A percentile compares a stretch with the other conserved stretches of the same genome.
phyloP scores from a whole-genome alignment of 805 yeast genomes.

The Lipomyces japonicus region DNA sequence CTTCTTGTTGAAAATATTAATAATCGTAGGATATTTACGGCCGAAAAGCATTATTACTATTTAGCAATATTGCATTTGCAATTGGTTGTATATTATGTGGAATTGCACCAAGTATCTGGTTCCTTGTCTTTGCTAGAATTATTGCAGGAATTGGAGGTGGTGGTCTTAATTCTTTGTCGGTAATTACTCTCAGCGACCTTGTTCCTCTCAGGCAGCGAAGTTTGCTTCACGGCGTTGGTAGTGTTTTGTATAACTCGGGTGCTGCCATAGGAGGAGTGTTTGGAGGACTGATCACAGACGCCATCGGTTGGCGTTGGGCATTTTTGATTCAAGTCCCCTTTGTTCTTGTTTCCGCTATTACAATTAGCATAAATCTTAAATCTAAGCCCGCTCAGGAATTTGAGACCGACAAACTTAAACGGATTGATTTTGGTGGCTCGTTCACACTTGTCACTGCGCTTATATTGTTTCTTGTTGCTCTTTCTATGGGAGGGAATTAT shows the following conservation, averaged over 20 bases:
- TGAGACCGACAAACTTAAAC: conserved; percentile 46
- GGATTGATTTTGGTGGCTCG: conserved; percentile 69
- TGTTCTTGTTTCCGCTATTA: conserved; percentile 38
- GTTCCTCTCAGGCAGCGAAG: conserved; percentile 75
- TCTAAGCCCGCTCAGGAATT: conserved; percentile 35
- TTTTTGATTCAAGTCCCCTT: conserved; percentile 43
- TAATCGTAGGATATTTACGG: conserved; percentile 22
- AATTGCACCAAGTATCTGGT: conserved; percentile 25
- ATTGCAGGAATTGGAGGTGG: conserved; percentile 92
- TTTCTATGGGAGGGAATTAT: conserved; percentile 62
- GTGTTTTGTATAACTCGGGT: conserved; percentile 72
- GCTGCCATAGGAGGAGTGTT: conserved; percentile 63
- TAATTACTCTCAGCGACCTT: conserved; percentile 72
- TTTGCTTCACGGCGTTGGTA: conserved; percentile 75
- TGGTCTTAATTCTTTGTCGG: conserved; percentile 70
- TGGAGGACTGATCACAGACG: conserved; percentile 52
- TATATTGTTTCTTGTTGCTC: conserved; percentile 56
- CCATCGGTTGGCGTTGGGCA: conserved; percentile 61
- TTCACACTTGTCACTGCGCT: conserved; percentile 55
- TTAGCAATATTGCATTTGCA: conserved; percentile 37
- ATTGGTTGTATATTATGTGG: conserved; percentile 53
- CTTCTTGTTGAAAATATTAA: no score
- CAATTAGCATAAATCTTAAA: conserved; percentile 34
- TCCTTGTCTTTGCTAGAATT: conserved; percentile 49
- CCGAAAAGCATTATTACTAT: conserved; percentile 22